Evolutionary conservation across 2,329 filamentous ascomycete genomes (phyloP), one percentile per base, ranked within the genome.

Genomic region (Aspergillus pseudonomiae): DNA sequence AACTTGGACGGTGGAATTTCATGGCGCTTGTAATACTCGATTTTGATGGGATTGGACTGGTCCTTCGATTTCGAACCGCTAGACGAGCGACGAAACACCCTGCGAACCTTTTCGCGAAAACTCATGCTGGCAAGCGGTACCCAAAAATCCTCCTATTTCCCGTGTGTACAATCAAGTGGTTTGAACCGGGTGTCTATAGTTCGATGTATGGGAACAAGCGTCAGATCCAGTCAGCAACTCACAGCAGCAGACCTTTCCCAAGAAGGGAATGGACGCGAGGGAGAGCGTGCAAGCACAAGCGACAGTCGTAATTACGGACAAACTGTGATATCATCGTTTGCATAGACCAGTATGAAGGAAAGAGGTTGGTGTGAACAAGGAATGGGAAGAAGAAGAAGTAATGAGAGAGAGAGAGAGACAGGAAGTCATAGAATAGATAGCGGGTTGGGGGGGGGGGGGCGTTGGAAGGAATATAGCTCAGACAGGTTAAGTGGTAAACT

Each of bases 1-100:
- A 83, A 84, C 62, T 84, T 84, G 36, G 82, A 82, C 19, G 74
- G 77, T 1, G 82, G 82, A 21, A 82, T 75, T 68, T 84, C 81
- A 68, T 78, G 70, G 24, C 80, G 79, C 62, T 79, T 79, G 71
- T 83, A 84, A 66, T 83, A 80, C 74, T 82, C 77, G 63, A 83
- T 75, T 63, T 81, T 80, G 53, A 79, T 79, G 41, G 75, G 73
- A 57, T 77, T 79, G 41, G 75, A 73, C 57, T 77, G 71, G 45
- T 69, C 70, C 41, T 70, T 69, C 59, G 66, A 57, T 61, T 68
- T 68, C 65, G 68, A 32, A 57, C 63, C 66, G 59, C 69, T 64
- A 19, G 69, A 69, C 39, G 68, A 62, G 61, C 76, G 72, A 62
- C 72, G 73, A 65, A 80, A 76, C 36, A 77, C 77, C 63, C 70